Evolutionary conservation across 2,329 filamentous ascomycete genomes (phyloP), one percentile per base, ranked within the genome.

Genomic region (Cadophora luteo-olivacea): DNA sequence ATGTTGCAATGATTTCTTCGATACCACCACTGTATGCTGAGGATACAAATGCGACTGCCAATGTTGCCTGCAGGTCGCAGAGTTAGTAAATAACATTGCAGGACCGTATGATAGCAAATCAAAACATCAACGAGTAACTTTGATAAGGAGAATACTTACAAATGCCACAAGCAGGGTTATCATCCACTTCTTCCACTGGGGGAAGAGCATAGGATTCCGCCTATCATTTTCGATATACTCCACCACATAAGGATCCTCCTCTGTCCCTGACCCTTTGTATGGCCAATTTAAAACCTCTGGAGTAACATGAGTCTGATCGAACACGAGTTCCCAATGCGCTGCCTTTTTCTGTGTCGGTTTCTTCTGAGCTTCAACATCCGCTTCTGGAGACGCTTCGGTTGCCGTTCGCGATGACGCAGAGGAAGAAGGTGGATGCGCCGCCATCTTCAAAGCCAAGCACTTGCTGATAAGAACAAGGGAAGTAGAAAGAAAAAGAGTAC

Each of bases 251-350:
- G 82, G 82, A 69, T 83, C 81, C 1, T 79, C 75, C 32, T 79
- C 76, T 0, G 80, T 83, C 0, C 82, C 82, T 0, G 77, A 78
- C 24, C 82, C 82, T 49, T 75, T 71, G 64, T 79, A 79, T 6
- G 78, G 75, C 72, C 82, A 79, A 16, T 82, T 78, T 54, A 83
- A 73, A 4, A 85, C 79, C 64, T 83, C 80, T 55, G 80, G 78
- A 0, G 82, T 84, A 57, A 86, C 76, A 36, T 79, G 78, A 33
- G 80, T 81, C 69, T 84, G 83, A 68, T 84, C 80, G 22, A 78
- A 68, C 22, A 85, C 80, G 61, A 84, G 73, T 52, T 80, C 76
- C 78, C 79, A 84, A 73, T 79, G 74, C 19, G 69, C 55, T 25
- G 72, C 69, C 24, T 62, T 69, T 48, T 73, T 69, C 60, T 67